Conservation (phyloP, 2,329 filamentous ascomycete species). For the Aspergillus carbonarius region DNA sequence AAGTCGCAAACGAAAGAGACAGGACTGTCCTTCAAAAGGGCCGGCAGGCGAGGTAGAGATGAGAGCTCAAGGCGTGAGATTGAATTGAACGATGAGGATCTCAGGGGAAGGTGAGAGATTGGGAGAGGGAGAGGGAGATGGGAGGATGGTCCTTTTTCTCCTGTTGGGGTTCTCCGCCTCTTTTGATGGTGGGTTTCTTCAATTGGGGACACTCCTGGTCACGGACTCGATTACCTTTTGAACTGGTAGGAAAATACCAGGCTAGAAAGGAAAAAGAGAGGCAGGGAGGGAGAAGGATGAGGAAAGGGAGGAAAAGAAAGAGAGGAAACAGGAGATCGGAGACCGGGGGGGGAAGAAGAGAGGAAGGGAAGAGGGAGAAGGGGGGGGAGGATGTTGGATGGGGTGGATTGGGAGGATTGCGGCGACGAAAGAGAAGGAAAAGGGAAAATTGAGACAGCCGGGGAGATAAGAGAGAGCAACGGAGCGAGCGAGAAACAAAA, state of each 20-base stretch:
- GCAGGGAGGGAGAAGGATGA: slow-evolving; percentile 11
- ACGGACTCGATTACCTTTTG: slow-evolving; percentile 1
- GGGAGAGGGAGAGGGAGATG: neutral
- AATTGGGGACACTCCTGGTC: slow-evolving; percentile 4
- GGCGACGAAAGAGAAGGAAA: slow-evolving; percentile 24
- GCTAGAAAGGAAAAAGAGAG: slow-evolving; percentile 4
- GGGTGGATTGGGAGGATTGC: slow-evolving; percentile 17
- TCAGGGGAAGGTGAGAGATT: slow-evolving; percentile 1
- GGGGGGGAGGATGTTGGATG: slow-evolving; percentile 22
- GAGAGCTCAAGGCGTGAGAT: slow-evolving; percentile 14
- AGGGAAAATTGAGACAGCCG: slow-evolving; percentile 19
- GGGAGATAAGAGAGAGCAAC: slow-evolving; percentile 9
- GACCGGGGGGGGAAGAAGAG: slow-evolving; percentile 7
- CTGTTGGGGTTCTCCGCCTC: slow-evolving; percentile 9
- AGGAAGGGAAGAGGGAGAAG: slow-evolving; percentile 12
- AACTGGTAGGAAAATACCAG: slow-evolving; percentile 20
- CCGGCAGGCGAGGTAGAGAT: neutral
- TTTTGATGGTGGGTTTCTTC: neutral
- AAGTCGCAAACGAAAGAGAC: slow-evolving; percentile 13
- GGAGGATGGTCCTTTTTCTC: neutral
- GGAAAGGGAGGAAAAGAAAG: slow-evolving; percentile 7
- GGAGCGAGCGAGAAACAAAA: slow-evolving; percentile 10
- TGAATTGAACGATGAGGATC: slow-evolving; percentile 21
- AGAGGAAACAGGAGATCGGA: slow-evolving; percentile 10
- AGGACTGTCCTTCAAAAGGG: slow-evolving; percentile 8